These are phyloP conservation scores for Hyaloscypha finlandica DNA, from an alignment of 495 filamentous ascomycete species.

Conservation along the genomic window DNA sequence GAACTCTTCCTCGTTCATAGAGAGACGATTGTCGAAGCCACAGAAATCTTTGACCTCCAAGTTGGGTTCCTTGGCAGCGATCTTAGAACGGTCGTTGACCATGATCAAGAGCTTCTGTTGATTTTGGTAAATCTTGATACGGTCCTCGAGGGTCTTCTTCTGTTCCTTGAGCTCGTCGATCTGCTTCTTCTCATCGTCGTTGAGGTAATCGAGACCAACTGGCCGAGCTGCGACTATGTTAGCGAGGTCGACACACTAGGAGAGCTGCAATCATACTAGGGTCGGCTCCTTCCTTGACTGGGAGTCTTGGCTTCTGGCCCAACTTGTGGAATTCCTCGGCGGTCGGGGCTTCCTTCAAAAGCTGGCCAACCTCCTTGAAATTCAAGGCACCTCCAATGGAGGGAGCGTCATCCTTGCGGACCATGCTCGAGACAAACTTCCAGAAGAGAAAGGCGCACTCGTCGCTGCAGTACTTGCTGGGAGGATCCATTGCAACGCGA, in stretches of 20 bases:
- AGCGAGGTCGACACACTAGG: not conserved
- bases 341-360: conserved; percentile 48
- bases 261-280: conserved; percentile 19
- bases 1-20: conserved; percentile 65
- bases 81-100: conserved; percentile 18
- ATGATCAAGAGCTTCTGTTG: conserved; percentile 20
- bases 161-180: conserved; percentile 15
- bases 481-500: conserved; percentile 44
- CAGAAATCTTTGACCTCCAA: conserved; percentile 57
- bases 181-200: conserved; percentile 18
- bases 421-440: conserved; percentile 54
- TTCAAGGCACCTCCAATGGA: conserved; percentile 27
- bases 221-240: conserved; percentile 14
- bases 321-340: conserved; percentile 58
- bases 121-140: conserved; percentile 8
- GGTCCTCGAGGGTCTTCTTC: conserved; percentile 2
- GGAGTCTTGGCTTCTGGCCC: conserved; percentile 43
- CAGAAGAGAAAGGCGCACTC: conserved; percentile 51
- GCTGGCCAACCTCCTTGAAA: conserved; percentile 55
- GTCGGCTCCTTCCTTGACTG: conserved; percentile 14
- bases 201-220: conserved; percentile 24
- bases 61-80: conserved; percentile 20
- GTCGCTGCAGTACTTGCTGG: conserved; percentile 71
- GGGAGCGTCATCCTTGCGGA: conserved; percentile 23
- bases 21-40: conserved; percentile 62